phyloP scores from a whole-genome alignment of 2,329 filamentous ascomycete species.

The Aspergillus ochraceus region DNA sequence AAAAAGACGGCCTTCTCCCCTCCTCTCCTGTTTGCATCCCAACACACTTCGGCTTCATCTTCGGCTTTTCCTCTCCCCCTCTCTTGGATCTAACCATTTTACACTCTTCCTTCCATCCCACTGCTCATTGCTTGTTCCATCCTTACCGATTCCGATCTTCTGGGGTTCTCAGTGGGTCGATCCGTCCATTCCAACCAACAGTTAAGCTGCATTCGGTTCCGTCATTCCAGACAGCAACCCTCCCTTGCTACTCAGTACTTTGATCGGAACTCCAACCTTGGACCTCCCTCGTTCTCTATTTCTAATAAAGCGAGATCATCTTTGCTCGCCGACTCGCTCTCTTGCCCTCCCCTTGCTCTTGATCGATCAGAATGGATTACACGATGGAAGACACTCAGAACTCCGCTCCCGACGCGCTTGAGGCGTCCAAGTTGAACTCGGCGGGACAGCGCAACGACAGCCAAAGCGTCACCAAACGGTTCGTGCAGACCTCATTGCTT shows the following conservation, averaged over 20 bases:
- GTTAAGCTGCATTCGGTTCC: slow-evolving; percentile 26
- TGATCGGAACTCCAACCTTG: slow-evolving; percentile 23
- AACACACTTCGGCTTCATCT: too few relatives aligned
- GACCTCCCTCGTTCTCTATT: slow-evolving; percentile 13
- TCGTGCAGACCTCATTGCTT: slow-evolving; percentile 11
- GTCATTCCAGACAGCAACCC: slow-evolving; percentile 34
- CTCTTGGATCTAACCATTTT: neutral
- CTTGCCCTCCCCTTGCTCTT: slow-evolving; percentile 3
- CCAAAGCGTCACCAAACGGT: slow-evolving; percentile 79
- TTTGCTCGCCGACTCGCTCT: neutral
- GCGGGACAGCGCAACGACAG: slow-evolving; percentile 62
- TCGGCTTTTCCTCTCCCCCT: neutral
- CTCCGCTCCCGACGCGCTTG: slow-evolving; percentile 61
- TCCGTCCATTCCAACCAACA: slow-evolving; percentile 21
- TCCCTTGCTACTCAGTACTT: slow-evolving; percentile 17
- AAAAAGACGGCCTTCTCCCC: slow-evolving; percentile 2
- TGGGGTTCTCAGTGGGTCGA: slow-evolving; percentile 22
- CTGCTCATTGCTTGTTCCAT: neutral
- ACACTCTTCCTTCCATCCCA: neutral
- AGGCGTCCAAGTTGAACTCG: slow-evolving; percentile 61
- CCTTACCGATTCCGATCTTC: slow-evolving; percentile 19
- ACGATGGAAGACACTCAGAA: slow-evolving; percentile 66
- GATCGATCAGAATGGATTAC: slow-evolving; percentile 50
- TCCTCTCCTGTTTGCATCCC: neutral
- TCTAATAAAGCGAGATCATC: neutral